Evolutionary conservation across 1,284 basidiomycete species (phyloP), one percentile per base, ranked within the genome.

Genomic region (Irpex sp.): DNA sequence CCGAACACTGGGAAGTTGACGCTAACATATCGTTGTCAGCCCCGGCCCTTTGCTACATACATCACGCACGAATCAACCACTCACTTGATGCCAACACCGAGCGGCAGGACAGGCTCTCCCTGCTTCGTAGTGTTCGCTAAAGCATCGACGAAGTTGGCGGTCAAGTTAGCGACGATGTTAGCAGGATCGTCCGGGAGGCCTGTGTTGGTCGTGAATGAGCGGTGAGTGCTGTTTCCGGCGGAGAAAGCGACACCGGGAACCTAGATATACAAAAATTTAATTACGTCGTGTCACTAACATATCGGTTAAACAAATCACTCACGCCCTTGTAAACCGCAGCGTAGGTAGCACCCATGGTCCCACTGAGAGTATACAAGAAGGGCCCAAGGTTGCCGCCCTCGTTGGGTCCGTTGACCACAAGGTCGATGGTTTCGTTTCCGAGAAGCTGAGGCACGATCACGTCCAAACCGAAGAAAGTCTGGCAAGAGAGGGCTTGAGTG

Each of bases 291-390:
- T 3, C 27, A 4, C 4, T 3, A 27, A 27, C 27, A 27, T 3
- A 27, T 20, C 58, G 32, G 63, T 3, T 20, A 42, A 44, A 20
- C 22, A 10, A 32, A 63, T n/a, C 5, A 27, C 76, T 70, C 49
- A 79, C 78, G 15, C 78, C 78, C n/a, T 78, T 74, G 60, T 78
- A 78, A 13, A 79, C 75, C 2, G 77, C 72, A 15, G 69, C 68
- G 69, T 79, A 79, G 2, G 79, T 74, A 4, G 78, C 79, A 20
- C 78, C 79, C 32, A 80, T 75, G 11, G 79, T 79, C n/a, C 79
- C 78, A 65, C 78, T 79, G 27, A 78, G 70, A 0, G 78, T 80
- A 59, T 73, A 80, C 65, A 77, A 42, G 70, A 78, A 79, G 1
- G 77, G 78, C 0, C 78, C 79, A 24, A 72, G 75, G 70, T 79